Base-by-base conservation (phyloP, 2,329 filamentous ascomycete genomes). In the Claviceps capensis region DNA sequence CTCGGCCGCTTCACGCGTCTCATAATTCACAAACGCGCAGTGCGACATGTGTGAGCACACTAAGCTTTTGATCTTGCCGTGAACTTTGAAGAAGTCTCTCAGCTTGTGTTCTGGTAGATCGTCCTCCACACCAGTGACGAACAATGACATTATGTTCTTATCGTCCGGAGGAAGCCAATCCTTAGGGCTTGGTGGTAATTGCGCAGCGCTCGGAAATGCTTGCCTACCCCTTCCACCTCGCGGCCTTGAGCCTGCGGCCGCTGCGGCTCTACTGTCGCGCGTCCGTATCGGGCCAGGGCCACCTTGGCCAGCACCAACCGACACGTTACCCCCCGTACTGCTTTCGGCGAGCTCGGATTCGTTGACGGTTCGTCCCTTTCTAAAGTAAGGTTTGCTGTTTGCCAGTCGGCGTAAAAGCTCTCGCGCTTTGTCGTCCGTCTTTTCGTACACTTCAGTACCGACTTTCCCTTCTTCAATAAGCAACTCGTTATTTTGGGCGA, bases 41-140 rank as follows among this genome's bases (percentile, higher is more conserved):
- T 97, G 93, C 16, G 91, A 91, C 72, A 95, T 89, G 70, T 98
- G 93, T 6, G 90, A 96, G 68, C 93, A 97, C 40, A 98, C 85
- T 16, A 98, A 72, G 26, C 89, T 96, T 61, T 93, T 87, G 54
- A 98, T 83, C 63, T 91, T 88, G 56, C 93, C 93, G 61, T 90
- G 89, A 17, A 80, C 79, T 55, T 88, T 82, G 72, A 98, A 98
- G 67, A 94, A 93, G 2, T 88, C 85, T 47, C 93, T 86, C 26
- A 98, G 75, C 61, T 90, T 89, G 68, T 90, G 83, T 67, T 98
- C 93, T 2, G 91, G 90, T 6, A 98, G 75, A 62, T 98, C 93
- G 64, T 98, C 93, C 67, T 98, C 93, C 2, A 98, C 82, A 8
- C 93, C 94, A 0, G 91, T 96, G 34, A 97, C 78, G 63, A 98